Evolutionary conservation across 768 basidiomycete species (phyloP), one percentile per base, ranked within the genome.

Genomic region (Collybia nuda): DNA sequence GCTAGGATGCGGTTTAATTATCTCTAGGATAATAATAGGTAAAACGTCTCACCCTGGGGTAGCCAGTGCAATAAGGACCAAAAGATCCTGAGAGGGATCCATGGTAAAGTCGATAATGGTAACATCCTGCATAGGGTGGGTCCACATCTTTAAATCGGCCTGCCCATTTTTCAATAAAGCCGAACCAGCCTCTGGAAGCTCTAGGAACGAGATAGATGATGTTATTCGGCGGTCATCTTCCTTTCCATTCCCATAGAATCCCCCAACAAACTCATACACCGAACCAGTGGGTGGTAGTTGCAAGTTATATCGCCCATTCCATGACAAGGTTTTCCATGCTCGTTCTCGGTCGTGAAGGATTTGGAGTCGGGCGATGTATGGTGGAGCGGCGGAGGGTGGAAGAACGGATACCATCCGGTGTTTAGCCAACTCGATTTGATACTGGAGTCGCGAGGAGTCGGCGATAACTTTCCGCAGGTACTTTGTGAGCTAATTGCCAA

Each of bases 71-170:
- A 82, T 74, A 11, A 83, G 71, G 11, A 79, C 75, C 14, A 82
- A 65, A 3, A 84, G 60, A 61, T 82, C 78, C 62, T 80, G 78
- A 4, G 72, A 66, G 9, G 78, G 79, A 63, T 80, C 79, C 73
- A 82, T 80, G 0, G 80, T 80, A 44, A 82, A 81, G 54, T 84
- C 80, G 21, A 79, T 69, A 50, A 80, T 72, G 39, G 65, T 69
- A 18, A 76, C 45, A 32, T 73, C 71, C 11, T 61, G 63, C 65
- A 78, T 75, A 21, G 61, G 42, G 52, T 79, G 75, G 1, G 71
- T 74, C 78, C 78, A 79, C 29, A 61, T 64, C 47, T 66, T 64
- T 51, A 71, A 51, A 28, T 63, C 60, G 32, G 57, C 36, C 17
- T 55, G 45, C 9, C 62, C 60, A 17, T 64, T 48, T 18, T 55